These are phyloP conservation scores for Rhizopogon salebrosus DNA, from an alignment of 768 basidiomycete genomes.

Conservation along the genomic window DNA sequence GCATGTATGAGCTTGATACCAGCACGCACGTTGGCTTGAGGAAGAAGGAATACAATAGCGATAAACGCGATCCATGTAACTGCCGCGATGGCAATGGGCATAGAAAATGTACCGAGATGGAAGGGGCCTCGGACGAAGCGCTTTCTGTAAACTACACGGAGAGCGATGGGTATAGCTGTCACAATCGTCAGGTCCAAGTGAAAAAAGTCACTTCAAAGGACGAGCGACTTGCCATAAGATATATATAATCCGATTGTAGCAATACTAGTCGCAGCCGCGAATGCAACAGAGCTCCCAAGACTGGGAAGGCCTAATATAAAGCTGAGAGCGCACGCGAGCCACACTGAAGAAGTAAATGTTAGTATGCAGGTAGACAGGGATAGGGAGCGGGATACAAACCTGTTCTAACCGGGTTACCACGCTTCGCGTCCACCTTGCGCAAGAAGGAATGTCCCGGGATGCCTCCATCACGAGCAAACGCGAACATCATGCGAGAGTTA, in stretches of 20 bases:
- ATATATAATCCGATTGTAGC: conserved; percentile 76
- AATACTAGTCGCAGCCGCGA: conserved; percentile 50
- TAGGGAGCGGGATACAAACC: conserved; percentile 31
- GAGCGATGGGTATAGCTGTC: conserved; percentile 60
- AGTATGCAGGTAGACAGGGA: neutral
- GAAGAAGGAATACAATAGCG: conserved; percentile 68
- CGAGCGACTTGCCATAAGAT: conserved; percentile 49
- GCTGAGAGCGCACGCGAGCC: conserved; percentile 73
- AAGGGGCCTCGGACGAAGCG: conserved; percentile 66
- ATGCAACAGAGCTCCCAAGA: conserved; percentile 68
- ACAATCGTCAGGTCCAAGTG: neutral
- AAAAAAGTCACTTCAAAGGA: neutral
- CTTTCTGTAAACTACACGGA: conserved; percentile 56
- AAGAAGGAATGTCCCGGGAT: conserved; percentile 67
- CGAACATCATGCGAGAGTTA: conserved; percentile 82
- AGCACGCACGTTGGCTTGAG: conserved; percentile 51
- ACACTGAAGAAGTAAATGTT: conserved; percentile 38
- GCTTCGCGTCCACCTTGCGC: conserved; percentile 52
- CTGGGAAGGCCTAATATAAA: conserved; percentile 73
- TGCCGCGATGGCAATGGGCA: conserved; percentile 50
- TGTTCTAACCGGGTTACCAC: conserved; percentile 64
- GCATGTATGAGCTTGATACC: neutral
- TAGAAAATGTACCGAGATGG: conserved; percentile 62
- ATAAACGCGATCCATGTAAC: conserved; percentile 72
- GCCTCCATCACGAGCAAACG: conserved; percentile 71